Percentiles rank a stretch among this genome's conserved stretches.
Conservation (phyloP, 768 basidiomycete genomes). For the Hericium coralloides region DNA sequence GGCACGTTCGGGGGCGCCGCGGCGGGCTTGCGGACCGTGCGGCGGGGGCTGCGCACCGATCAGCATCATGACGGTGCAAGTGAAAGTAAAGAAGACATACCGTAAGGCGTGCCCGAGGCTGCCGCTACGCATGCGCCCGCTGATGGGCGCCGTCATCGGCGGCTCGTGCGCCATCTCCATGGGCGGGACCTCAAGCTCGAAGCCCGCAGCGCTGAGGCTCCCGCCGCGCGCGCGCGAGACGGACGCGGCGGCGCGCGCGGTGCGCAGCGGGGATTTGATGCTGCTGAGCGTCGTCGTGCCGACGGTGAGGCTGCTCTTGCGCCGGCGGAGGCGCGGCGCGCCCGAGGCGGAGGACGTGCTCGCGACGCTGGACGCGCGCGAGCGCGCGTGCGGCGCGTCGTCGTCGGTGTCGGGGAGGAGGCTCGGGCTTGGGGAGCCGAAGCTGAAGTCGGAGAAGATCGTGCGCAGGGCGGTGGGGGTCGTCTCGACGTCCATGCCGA, state of each 20-base stretch:
- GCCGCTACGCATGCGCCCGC: constrained; percentile 8
- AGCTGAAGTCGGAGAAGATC: constrained; percentile 26
- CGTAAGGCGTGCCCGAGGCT: constrained; percentile 6
- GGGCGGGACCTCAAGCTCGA: background rate
- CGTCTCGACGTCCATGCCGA: constrained; percentile 26
- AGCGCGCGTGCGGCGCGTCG: constrained; percentile 20
- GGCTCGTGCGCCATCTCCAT: background rate
- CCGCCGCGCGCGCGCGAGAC: constrained; percentile 7
- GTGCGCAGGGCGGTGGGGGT: constrained; percentile 19
- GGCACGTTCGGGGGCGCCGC: constrained; percentile 10
- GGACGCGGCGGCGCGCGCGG: constrained; percentile 33
- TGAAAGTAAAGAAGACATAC: constrained; percentile 1
- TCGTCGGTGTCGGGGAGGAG: constrained; percentile 18
- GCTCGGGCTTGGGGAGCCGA: constrained; percentile 11
- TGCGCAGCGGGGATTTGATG: constrained; percentile 50
- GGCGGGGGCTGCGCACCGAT: constrained; percentile 5
- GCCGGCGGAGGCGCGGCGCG: constrained; percentile 41
- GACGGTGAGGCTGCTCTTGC: constrained; percentile 55
- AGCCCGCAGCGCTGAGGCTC: constrained; percentile 2
- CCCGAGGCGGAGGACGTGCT: constrained; percentile 12
- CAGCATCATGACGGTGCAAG: background rate
- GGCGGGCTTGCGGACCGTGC: constrained; percentile 11
- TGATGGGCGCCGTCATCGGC: background rate
- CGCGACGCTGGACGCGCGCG: constrained; percentile 16
- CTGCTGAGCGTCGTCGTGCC: constrained; percentile 43